Percentiles rank a stretch among this genome's conserved stretches.
These are phyloP conservation scores for Irineochytrium annulatum DNA, from an alignment of 192 early-diverging fungal species.

Conservation along the genomic window DNA sequence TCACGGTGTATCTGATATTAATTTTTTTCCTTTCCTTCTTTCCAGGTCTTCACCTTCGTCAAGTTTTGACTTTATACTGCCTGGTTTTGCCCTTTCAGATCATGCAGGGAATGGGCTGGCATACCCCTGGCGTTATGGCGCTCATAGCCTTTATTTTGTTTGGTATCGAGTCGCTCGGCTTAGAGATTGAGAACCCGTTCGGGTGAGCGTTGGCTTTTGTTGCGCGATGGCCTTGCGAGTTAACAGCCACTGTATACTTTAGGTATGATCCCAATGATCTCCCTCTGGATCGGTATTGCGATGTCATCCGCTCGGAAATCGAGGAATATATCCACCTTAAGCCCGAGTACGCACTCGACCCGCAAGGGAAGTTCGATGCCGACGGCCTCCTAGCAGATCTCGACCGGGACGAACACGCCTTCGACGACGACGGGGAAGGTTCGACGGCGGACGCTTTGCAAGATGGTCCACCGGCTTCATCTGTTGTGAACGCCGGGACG, in stretches of 20 bases:
- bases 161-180: constrained; percentile 71
- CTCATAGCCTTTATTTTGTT: constrained; percentile 62
- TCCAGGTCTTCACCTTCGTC: constrained; percentile 53
- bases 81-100: constrained; percentile 69
- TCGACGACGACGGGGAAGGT: no score
- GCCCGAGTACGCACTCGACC: no score
- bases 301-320: constrained; percentile 10
- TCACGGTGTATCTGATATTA: constrained; percentile 42
- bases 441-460: no score
- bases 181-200: constrained; percentile 86
- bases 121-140: constrained; percentile 55
- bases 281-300: constrained; percentile 13
- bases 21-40: background rate
- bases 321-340: constrained; percentile 8
- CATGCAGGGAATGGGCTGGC: constrained; percentile 33
- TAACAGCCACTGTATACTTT: no score
- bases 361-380: no score
- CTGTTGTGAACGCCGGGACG: no score
- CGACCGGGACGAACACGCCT: no score
- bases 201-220: constrained; percentile 60
- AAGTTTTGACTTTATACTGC: constrained; percentile 59
- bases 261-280: constrained; percentile 23
- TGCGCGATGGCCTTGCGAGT: background rate
- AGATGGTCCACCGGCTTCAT: no score
- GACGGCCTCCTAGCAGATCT: no score